Evolutionary conservation across 2,329 filamentous ascomycete genomes (phyloP), one percentile per base, ranked within the genome.

Genomic region (Talaromyces sp.): DNA sequence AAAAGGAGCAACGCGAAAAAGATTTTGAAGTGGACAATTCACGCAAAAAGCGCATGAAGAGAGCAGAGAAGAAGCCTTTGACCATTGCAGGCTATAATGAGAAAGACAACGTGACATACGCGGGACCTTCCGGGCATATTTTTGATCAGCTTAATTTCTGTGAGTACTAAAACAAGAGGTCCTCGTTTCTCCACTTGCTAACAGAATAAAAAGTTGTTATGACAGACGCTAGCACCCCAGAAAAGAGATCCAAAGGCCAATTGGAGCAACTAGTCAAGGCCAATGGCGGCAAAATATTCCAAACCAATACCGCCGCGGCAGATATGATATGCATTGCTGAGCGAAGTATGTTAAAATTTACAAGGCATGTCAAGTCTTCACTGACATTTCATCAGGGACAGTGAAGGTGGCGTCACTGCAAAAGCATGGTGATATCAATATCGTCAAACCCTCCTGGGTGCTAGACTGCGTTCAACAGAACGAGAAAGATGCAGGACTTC

Each of bases 351-450:
- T 33, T 20, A 7, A 11, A 10, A 10, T 2, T n/a, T 37, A 10
- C 2, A 16, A 19, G 8, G 8, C 14, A 16, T 19, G 2, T 2
- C 9, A 10, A n/a, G 2, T 1, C 17, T 7, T 14, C 41, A 14
- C 58, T 68, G 32, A 68, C 36, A 24, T 55, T n/a, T 49, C 30
- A 51, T 3, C 46, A 76, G 73, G 76, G 44, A 79, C 83, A 0
- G 86, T 97, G 61, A 92, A 92, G 65, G 91, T 92, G 1, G 89
- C 90, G 1, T 91, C 90, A 9, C 73, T 97, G 8, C 85, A 91
- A 56, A 96, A 94, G 64, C 80, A 78, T 5, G 87, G 85, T 3
- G 78, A 83, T 0, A 80, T 83, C 6, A 86, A 90, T 61, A 87
- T 99, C 46, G 80, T 97, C 51, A 84, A 85, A 19, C 89, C 92